Evolutionary conservation across 805 yeast species (phyloP), one percentile per base, ranked within the genome.

Genomic region (Metschnikowia reukaufii): DNA sequence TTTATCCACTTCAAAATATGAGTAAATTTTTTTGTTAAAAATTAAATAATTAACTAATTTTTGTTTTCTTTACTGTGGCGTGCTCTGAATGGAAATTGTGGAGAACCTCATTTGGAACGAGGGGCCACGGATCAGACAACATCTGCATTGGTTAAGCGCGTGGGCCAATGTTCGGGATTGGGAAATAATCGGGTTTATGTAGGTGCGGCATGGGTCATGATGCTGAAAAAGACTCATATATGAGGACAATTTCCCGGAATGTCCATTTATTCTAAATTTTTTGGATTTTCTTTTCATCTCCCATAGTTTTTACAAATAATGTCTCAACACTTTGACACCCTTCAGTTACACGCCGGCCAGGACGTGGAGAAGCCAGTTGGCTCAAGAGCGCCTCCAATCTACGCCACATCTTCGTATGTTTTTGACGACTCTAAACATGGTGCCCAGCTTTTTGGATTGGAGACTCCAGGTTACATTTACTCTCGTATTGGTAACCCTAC

Each of bases 291-390:
- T 20, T 15, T 16, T 10, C 5, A 10, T 25, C 12, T 19, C 17
- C 20, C 25, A n/a, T n/a, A n/a, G n/a, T n/a, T n/a, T n/a, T n/a
- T n/a, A n/a, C n/a, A 17, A 25, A 18, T 13, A 20, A 71, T 70
- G 74, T 81, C 83, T 32, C 48, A 41, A 13, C 91, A 85, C 61
- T 89, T 88, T 60, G 97, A 91, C 61, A 91, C 97, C 25, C 76
- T 87, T 48, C 97, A 92, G 75, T 79, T 92, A 58, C 98, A 92
- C 70, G 97, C 97, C 45, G 99, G 99, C 55, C 96, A 90, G 72
- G 77, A 76, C 51, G 76, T 71, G 25, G 91, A 87, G 57, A 74
- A 78, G 51, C 73, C 83, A 12, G 77, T 79, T 65, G 76, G 83
- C 48, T 79, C 96, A 46, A 81, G 97, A 65, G 97, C 97, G 9